A percentile compares a stretch with the other conserved stretches of the same genome.
Conservation (phyloP, 2,329 filamentous ascomycete species). For the Aureobasidium sp. region DNA sequence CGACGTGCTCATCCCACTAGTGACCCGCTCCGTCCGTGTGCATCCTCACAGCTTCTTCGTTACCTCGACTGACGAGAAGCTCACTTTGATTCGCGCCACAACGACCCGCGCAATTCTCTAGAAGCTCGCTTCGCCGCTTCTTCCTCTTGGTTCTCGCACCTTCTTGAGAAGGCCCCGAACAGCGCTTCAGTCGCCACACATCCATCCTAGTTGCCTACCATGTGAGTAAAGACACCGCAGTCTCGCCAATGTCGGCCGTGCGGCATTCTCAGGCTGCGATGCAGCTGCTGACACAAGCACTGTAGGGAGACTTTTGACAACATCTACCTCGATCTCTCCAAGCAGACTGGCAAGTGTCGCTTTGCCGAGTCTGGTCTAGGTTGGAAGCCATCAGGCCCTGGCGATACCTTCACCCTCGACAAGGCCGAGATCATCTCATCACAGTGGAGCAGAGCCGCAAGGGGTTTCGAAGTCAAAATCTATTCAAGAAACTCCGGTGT, state of each 20-base stretch:
- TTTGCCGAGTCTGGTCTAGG: conserved; percentile 91
- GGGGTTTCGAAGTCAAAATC: conserved; percentile 91
- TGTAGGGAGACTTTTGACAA: conserved; percentile 87
- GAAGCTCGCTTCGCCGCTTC: not conserved
- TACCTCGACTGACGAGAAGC: not conserved
- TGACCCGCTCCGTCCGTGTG: not conserved
- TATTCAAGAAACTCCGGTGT: conserved; percentile 76
- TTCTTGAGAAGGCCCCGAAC: not conserved
- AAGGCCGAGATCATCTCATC: conserved; percentile 75
- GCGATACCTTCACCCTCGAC: conserved; percentile 91
- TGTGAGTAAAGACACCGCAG: not conserved
- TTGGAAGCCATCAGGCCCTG: conserved; percentile 83
- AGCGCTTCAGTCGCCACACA: not conserved
- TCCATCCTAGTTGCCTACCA: not conserved
- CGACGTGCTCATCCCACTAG: not conserved
- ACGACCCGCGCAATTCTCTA: not conserved
- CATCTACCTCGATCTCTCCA: conserved; percentile 93
- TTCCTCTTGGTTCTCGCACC: not conserved
- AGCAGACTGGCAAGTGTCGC: conserved; percentile 84
- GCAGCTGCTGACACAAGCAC: conserved; percentile 7
- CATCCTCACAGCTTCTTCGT: not conserved
- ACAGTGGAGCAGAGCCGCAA: conserved; percentile 90
- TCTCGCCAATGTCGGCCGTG: not conserved
- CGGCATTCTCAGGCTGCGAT: not conserved
- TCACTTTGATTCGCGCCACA: not conserved